Conservation (phyloP, 306 rosid species). For the Clitoria ternatea region DNA sequence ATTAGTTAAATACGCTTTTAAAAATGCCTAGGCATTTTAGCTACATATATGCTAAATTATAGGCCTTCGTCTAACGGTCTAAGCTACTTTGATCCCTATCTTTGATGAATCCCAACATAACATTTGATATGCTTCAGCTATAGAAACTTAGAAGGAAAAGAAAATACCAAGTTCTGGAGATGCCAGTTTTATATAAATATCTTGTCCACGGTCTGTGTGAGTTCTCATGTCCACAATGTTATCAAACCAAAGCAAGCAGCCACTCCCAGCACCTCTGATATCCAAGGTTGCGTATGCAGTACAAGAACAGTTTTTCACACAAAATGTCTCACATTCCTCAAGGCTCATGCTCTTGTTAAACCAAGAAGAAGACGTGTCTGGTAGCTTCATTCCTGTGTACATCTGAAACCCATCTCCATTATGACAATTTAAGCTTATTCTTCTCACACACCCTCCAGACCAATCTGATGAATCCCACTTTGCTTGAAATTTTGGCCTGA, state of each 20-base stretch:
- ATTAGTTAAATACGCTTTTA: no score
- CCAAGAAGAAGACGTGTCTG: conserved; percentile 16
- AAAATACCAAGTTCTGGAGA: not conserved
- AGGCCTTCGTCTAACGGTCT: no score
- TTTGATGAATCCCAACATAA: not conserved
- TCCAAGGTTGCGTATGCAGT: conserved; percentile 1
- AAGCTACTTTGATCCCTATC: not conserved
- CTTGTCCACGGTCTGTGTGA: not conserved
- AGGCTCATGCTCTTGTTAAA: not conserved
- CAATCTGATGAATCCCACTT: conserved; percentile 11
- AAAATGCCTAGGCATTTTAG: no score
- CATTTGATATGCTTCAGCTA: not conserved
- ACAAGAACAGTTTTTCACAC: conserved; percentile 22
- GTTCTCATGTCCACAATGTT: not conserved
- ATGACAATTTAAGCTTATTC: not conserved
- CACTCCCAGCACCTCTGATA: not conserved
- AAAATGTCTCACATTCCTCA: conserved; percentile 12
- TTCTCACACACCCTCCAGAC: conserved; percentile 21
- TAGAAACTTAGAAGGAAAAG: not conserved
- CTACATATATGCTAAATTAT: no score
- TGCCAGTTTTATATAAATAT: not conserved
- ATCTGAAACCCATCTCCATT: not conserved
- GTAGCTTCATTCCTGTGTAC: conserved; percentile 11
- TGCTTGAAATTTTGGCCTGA: not conserved
- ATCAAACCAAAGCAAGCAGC: not conserved